These are phyloP conservation scores for Leishmania gerbilli DNA, from an alignment of 208 protist genomes.

Conservation along the genomic window DNA sequence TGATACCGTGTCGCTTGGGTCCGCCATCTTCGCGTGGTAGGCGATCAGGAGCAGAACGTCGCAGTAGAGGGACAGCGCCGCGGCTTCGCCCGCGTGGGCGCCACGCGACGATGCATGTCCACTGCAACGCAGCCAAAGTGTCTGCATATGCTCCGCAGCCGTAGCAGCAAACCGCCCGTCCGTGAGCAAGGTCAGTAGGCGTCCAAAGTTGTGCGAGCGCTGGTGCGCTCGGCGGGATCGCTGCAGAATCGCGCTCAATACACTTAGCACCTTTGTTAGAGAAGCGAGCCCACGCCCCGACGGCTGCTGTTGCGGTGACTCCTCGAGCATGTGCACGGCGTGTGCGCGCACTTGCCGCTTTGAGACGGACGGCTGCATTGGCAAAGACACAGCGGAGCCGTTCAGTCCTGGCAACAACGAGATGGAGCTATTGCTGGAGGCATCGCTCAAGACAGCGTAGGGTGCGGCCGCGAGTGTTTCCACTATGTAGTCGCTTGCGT, in stretches of 20 bases:
- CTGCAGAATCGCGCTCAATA: constrained; percentile 16
- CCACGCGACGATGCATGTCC: not conserved
- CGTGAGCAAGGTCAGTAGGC: constrained; percentile 15
- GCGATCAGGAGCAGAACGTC: constrained; percentile 27
- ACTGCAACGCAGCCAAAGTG: constrained; percentile 20
- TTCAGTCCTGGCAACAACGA: not conserved
- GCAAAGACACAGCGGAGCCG: too few species aligned
- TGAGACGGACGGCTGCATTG: not conserved
- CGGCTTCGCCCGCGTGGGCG: not conserved
- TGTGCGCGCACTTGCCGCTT: not conserved
- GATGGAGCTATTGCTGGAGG: not conserved
- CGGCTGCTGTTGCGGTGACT: not conserved
- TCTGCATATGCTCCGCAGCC: constrained; percentile 10
- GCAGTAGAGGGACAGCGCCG: constrained; percentile 26
- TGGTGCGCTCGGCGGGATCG: constrained; percentile 5
- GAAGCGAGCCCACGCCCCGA: not conserved
- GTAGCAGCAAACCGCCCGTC: constrained; percentile 17
- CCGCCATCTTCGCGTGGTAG: not conserved
- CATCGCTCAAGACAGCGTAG: constrained; percentile 9
- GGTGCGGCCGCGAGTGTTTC: constrained; percentile 10
- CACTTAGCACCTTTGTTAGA: not conserved
- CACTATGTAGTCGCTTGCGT: constrained; percentile 9
- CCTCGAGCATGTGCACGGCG: not conserved
- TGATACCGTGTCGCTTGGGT: not conserved
- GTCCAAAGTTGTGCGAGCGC: constrained; percentile 4